Percentiles rank a stretch among this genome's conserved stretches.
These are phyloP conservation scores for Halophytophthora polymorphica DNA, from an alignment of 352 stramenopile genomes.

Conservation along the genomic window DNA sequence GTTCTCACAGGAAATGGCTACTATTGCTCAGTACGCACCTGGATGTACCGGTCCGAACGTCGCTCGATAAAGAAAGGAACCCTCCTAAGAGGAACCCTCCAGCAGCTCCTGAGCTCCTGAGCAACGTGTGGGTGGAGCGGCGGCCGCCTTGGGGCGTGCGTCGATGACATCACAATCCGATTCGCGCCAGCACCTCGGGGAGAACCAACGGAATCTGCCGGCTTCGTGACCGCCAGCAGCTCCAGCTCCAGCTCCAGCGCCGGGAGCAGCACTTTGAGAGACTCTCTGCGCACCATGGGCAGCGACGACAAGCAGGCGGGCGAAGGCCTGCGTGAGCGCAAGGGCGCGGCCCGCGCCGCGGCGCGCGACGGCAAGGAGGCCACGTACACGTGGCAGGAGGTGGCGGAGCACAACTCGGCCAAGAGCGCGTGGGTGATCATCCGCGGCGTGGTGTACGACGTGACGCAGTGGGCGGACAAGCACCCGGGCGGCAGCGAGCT, in stretches of 20 bases:
- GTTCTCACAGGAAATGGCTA: too few relatives aligned
- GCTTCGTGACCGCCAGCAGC: background rate
- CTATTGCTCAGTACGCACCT: too few relatives aligned
- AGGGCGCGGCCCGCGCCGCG: constrained; percentile 18
- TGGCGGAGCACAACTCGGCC: constrained; percentile 94
- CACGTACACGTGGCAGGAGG: constrained; percentile 92
- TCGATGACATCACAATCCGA: constrained; percentile 38
- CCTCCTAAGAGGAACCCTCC: background rate
- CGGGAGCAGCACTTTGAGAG: constrained; percentile 18
- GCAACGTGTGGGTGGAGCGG: constrained; percentile 1
- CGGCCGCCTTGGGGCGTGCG: background rate
- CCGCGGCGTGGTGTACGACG: constrained; percentile 92
- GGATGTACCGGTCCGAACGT: too few relatives aligned
- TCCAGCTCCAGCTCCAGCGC: background rate
- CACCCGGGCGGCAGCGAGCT: constrained; percentile 83
- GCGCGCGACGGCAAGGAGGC: constrained; percentile 17
- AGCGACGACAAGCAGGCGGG: constrained; percentile 12
- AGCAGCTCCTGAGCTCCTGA: constrained; percentile 1
- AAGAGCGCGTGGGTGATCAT: constrained; percentile 97
- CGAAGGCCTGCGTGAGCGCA: constrained; percentile 62
- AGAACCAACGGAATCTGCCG: constrained; percentile 23
- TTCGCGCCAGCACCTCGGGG: constrained; percentile 18
- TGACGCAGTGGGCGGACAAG: constrained; percentile 87
- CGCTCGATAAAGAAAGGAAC: too few relatives aligned
- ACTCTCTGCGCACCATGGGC: constrained; percentile 32